Evolutionary conservation across 169 alveolate species (phyloP).

Genomic region (Pseudocohnilembus persalinus): DNA sequence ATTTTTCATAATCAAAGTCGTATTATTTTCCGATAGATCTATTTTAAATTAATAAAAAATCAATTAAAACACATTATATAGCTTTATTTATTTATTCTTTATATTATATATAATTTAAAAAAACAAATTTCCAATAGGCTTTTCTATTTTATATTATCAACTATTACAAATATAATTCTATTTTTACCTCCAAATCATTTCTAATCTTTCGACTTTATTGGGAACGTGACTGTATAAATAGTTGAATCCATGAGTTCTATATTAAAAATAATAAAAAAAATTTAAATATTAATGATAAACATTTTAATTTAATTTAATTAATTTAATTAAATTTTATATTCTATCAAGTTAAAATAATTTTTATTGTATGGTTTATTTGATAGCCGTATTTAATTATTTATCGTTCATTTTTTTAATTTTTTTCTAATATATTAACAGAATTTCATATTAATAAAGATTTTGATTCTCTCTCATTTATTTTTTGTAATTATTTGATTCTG

Average conservation of each 20-base stretch:
- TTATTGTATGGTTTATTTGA: too few relatives aligned
- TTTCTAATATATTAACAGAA: too few relatives aligned
- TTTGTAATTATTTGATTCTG: background rate
- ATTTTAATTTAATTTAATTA: too few relatives aligned
- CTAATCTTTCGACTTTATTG: conserved; percentile 74
- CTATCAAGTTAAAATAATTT: background rate
- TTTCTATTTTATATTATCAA: background rate
- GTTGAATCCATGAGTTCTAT: conserved; percentile 44
- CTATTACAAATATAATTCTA: background rate
- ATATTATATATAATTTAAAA: background rate
- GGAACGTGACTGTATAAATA: conserved; percentile 65
- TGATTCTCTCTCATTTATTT: background rate
- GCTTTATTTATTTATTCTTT: background rate
- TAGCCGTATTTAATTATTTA: too few relatives aligned
- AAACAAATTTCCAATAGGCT: background rate
- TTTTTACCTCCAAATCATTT: conserved; percentile 72
- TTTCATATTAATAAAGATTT: too few relatives aligned
- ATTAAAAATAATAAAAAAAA: background rate
- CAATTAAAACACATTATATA: too few relatives aligned
- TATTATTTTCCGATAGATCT: conserved; percentile 45
- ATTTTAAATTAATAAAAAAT: too few relatives aligned
- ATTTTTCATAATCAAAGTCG: conserved; percentile 50
- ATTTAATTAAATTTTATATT: too few relatives aligned
- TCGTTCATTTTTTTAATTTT: background rate
- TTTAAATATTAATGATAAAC: background rate